Evolutionary conservation across 2,329 filamentous ascomycete genomes (phyloP).

Genomic region (Basipetospora sp.): DNA sequence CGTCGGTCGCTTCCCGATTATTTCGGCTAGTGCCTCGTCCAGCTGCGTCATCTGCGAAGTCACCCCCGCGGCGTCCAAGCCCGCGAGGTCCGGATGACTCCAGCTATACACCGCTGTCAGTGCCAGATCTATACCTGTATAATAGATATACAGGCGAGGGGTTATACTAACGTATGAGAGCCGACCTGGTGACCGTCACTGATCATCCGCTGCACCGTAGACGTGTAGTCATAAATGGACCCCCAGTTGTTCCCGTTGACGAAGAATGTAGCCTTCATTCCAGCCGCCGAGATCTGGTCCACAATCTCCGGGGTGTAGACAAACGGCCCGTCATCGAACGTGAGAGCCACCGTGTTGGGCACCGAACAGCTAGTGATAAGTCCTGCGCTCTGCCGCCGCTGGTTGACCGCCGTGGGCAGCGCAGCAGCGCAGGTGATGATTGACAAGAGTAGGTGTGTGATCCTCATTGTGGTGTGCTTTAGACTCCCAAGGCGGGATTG

Average conservation of each 20-base stretch:
- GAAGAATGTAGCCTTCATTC: conserved; percentile 24
- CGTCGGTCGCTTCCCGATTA: conserved; percentile 26
- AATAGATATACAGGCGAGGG: conserved; percentile 1
- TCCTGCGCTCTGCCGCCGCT: background rate
- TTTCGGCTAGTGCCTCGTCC: conserved; percentile 28
- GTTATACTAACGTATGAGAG: conserved; percentile 27
- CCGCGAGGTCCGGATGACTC: conserved; percentile 29
- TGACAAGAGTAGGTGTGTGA: too few species aligned
- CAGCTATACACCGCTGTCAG: conserved; percentile 13
- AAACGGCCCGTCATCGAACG: conserved; percentile 33
- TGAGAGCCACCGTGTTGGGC: conserved; percentile 26
- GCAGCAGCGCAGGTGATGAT: too few species aligned
- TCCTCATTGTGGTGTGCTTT: too few species aligned
- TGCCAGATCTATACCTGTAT: background rate
- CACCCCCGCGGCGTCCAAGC: conserved; percentile 19
- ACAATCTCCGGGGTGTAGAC: conserved; percentile 27
- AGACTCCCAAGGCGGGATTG: too few species aligned
- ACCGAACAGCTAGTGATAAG: conserved; percentile 13
- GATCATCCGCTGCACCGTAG: conserved; percentile 28
- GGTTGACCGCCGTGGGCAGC: background rate
- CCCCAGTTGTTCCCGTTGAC: conserved; percentile 22
- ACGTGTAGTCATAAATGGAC: conserved; percentile 11
- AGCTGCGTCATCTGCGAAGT: conserved; percentile 27
- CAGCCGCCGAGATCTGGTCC: conserved; percentile 18
- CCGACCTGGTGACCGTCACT: conserved; percentile 45